Conservation (phyloP, 352 stramenopile genomes). For the Phytophthora constricta region DNA sequence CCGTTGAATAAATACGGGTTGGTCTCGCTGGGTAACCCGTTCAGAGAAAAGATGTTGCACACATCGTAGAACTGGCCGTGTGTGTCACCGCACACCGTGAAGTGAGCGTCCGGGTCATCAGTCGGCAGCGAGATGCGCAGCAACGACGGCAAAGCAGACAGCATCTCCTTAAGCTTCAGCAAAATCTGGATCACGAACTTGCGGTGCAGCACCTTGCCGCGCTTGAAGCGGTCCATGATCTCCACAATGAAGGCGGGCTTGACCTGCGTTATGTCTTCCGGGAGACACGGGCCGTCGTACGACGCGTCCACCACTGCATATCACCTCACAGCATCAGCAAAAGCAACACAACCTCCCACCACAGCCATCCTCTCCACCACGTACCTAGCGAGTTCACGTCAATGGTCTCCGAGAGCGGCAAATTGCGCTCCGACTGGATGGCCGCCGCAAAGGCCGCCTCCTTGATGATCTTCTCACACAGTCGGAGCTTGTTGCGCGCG, state of each 20-base stretch:
- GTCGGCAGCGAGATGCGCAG: conserved; percentile 76
- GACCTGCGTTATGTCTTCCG: conserved; percentile 56
- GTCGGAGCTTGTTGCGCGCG: conserved; percentile 93
- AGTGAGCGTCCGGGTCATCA: conserved; percentile 68
- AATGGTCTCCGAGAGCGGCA: conserved; percentile 93
- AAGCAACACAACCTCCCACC: neutral
- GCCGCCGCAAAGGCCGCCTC: conserved; percentile 96
- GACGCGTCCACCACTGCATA: conserved; percentile 71
- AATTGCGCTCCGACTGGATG: conserved; percentile 95
- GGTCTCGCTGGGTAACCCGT: conserved; percentile 93
- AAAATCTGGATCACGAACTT: conserved; percentile 98
- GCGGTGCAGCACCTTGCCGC: conserved; percentile 97
- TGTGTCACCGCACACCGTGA: conserved; percentile 98
- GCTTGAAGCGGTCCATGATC: conserved; percentile 96
- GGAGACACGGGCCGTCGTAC: conserved; percentile 82
- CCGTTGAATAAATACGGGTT: conserved; percentile 99
- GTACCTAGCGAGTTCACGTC: conserved; percentile 85
- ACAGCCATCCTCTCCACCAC: neutral
- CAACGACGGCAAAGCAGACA: conserved; percentile 92
- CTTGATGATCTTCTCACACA: conserved; percentile 97
- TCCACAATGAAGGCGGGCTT: conserved; percentile 90
- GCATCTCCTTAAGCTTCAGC: conserved; percentile 91
- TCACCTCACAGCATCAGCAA: neutral
- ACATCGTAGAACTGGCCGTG: conserved; percentile 99
- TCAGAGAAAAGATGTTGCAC: conserved; percentile 99